Conservation (phyloP, 202 grass and related monocot genomes). For the Schoenoplectus tabernaemontani region DNA sequence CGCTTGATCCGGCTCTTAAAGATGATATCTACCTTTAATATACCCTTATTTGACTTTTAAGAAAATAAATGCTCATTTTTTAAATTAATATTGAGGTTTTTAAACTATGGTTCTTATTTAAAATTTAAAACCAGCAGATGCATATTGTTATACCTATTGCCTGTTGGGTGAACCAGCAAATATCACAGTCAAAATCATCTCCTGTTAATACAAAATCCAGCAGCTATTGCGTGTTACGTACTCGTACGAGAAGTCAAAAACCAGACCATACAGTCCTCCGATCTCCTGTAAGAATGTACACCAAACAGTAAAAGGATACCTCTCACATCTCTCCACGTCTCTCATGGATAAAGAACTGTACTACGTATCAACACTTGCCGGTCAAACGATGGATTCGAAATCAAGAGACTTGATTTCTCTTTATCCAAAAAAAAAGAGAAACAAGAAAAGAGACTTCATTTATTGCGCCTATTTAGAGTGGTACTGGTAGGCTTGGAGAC, state of each 20-base stretch:
- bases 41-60: too few species aligned
- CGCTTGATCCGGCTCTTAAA: too few species aligned
- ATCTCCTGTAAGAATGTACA: neutral
- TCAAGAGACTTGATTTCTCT: too few species aligned
- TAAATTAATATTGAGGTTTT: too few species aligned
- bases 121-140: neutral
- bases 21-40: too few species aligned
- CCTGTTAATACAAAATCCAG: neutral
- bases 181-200: conserved; percentile 1
- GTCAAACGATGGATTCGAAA: neutral
- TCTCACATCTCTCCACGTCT: neutral
- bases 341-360: too few species aligned
- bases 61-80: too few species aligned
- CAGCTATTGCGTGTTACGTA: neutral
- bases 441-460: neutral
- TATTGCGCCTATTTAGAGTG: neutral
- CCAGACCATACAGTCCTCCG: neutral
- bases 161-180: neutral
- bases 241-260: neutral
- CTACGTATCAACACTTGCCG: too few species aligned
- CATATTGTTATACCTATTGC: neutral
- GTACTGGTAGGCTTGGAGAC: neutral
- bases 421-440: too few species aligned
- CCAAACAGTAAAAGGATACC: neutral
- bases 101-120: too few species aligned